Base-by-base conservation (phyloP, 345 rosid genomes). In the Eutrema heterophyllum region DNA sequence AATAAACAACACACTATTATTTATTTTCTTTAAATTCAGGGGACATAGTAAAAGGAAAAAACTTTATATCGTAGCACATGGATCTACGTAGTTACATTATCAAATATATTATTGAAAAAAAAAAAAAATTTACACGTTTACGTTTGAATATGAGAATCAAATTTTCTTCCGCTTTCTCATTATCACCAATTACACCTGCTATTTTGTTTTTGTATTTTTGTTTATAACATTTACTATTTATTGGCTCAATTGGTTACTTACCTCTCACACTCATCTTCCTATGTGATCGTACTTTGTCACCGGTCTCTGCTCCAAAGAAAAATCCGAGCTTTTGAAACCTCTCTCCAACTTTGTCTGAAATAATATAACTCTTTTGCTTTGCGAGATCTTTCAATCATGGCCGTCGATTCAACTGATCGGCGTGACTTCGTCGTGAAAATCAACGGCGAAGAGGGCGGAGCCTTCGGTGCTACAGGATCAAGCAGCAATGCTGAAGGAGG, bases 381-480 rank as follows among this genome's bases (percentile, higher is more conserved):
- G 12, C 4, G 18, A 30, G 62, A 53, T 71, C 69, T 10, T 5
- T 15, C 60, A 46, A 41, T n/a, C 61, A 84, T 84, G 88, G 71
- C 86, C 29, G 63, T 54, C 30, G 82, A 78, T 54, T 79, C 86
- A 9, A 66, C 83, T 73, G 86, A 83, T 64, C 69, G 70, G 81
- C 75, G 75, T n/a, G 88, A 87, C 54, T 66, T 84, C 70, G 33
- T 83, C 35, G 70, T 84, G 39, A 84, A 82, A 29, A 58, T 81
- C 57, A 81, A 79, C 24, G 86, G 81, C 0, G 65, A 64, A 38
- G 71, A 66, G 13, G 60, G 53, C 3, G 67, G 63, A 45, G 74
- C 41, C 44, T 52, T 45, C 11, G 78, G 78, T 33, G 84, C 66
- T 40, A 49, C 75, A 26, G 57, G 83, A 2, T 79, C 90, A 10